Evolutionary conservation across 2,329 filamentous ascomycete species (phyloP).

Genomic region (Apiospora arundinis): DNA sequence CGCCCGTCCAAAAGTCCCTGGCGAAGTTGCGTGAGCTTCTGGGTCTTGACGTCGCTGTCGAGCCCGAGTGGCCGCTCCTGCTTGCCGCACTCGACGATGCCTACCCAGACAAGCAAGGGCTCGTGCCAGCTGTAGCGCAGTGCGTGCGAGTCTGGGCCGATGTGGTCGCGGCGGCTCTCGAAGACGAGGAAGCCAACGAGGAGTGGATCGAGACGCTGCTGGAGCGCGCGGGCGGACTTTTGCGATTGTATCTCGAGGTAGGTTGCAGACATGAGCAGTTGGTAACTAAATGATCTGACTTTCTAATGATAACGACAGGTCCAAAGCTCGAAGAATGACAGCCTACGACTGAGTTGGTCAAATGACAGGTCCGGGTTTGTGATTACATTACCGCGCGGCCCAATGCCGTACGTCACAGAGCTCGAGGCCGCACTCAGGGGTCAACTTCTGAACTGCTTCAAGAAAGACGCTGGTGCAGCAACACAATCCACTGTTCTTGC

Average conservation of each 20-base stretch:
- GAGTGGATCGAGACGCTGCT: conserved; percentile 51
- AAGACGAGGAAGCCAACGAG: conserved; percentile 48
- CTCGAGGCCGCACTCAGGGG: conserved; percentile 45
- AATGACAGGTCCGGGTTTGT: conserved; percentile 45
- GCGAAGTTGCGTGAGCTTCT: conserved; percentile 41
- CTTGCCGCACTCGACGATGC: conserved; percentile 27
- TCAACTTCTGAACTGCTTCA: conserved; percentile 45
- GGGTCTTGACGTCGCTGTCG: conserved; percentile 44
- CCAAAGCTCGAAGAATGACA: conserved; percentile 34
- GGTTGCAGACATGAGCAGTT: conserved; percentile 18
- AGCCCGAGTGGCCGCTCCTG: conserved; percentile 32
- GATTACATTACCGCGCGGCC: conserved; percentile 44
- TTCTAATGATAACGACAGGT: background rate
- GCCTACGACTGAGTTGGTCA: conserved; percentile 47
- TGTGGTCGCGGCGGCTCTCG: conserved; percentile 43
- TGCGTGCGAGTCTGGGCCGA: conserved; percentile 48
- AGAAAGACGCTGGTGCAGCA: conserved; percentile 27
- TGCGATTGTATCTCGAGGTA: conserved; percentile 48
- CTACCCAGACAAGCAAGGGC: conserved; percentile 46
- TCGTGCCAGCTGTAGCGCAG: conserved; percentile 46
- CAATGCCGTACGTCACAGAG: conserved; percentile 40
- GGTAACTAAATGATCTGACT: too few species aligned
- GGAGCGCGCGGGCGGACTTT: conserved; percentile 39
- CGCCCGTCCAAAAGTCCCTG: conserved; percentile 42
- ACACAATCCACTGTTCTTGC: background rate